Evolutionary conservation across 768 basidiomycete species (phyloP), one percentile per base, ranked within the genome.

Genomic region (Termitomyces sp.): DNA sequence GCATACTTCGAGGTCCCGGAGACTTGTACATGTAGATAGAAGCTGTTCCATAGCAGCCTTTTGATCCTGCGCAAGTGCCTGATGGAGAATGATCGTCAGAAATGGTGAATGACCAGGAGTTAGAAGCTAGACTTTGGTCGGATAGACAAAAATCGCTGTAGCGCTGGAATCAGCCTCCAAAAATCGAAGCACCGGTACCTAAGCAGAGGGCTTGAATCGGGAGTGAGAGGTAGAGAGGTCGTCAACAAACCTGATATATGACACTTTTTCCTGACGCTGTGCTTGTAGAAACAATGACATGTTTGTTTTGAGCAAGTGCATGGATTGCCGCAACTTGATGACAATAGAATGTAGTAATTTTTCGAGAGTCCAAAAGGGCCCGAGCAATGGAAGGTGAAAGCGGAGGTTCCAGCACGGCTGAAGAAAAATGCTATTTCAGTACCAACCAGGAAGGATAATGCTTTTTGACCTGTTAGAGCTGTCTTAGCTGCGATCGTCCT

Each of bases 51-150:
- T 72, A 1, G 89, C 86, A 4, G 76, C 74, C 65, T 81, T 85
- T 71, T 96, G 94, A 68, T 96, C 94, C 73, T 96, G 94, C 1
- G 94, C 94, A 45, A 96, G 77, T 15, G 94, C 94, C 89, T 93
- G 53, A 43, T 38, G 40, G 51, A 6, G 46, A 17, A 54, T 7
- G 42, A 17, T 10, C 31, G 1, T n/a, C 14, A 59, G 32, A 25
- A 29, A 14, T 17, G 31, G 17, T 25, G 14, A 46, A 50, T 11
- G 14, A 45, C 47, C 10, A 25, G 29, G 17, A 45, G 8, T n/a
- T n/a, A 14, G 56, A 42, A 25, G 32, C 57, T 68, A 43, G 54
- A 83, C 91, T 76, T 96, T 96, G 0, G 94, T 96, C 1, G 94
- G 94, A 67, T 94, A 96, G 40, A 96, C 83, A 68, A 93, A 89